These are phyloP conservation scores for Sporothrix phasma DNA, from an alignment of 2,329 filamentous ascomycete genomes.

Conservation along the genomic window DNA sequence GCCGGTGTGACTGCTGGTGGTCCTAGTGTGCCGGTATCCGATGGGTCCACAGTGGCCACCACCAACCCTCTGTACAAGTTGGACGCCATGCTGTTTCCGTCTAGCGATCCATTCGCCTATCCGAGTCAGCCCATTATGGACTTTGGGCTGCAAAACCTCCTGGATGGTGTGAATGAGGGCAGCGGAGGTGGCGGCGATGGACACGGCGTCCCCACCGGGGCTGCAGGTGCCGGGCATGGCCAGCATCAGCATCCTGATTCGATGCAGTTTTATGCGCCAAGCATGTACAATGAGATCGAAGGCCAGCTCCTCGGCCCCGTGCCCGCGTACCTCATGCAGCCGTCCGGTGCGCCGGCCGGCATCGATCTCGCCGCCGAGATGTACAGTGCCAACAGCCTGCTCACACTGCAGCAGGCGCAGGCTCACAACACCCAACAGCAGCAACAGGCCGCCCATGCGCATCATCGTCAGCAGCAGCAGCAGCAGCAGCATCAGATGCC, in stretches of 20 bases:
- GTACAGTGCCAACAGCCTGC: constrained; percentile 17
- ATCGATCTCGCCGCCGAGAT: constrained; percentile 16
- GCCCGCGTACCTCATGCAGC: constrained; percentile 17
- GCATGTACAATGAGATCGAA: constrained; percentile 55
- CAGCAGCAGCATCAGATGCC: constrained; percentile 12
- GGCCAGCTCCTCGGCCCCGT: constrained; percentile 63
- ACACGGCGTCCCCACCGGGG: constrained; percentile 19
- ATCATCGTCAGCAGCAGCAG: constrained; percentile 11
- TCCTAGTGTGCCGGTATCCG: background rate
- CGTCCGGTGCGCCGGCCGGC: constrained; percentile 6
- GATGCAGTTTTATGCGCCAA: constrained; percentile 42
- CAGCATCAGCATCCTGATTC: constrained; percentile 26
- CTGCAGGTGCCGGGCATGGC: constrained; percentile 12
- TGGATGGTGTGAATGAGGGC: background rate
- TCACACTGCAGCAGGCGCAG: constrained; percentile 14
- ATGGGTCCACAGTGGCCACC: constrained; percentile 7
- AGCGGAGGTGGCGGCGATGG: constrained; percentile 18
- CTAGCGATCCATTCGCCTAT: constrained; percentile 68
- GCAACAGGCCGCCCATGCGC: constrained; percentile 8
- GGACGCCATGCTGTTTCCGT: constrained; percentile 71
- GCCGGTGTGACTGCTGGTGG: background rate
- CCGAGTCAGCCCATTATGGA: constrained; percentile 63
- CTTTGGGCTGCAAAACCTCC: constrained; percentile 23
- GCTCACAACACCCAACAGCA: constrained; percentile 12
- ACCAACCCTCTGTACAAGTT: constrained; percentile 54